Evolutionary conservation across 2,329 filamentous ascomycete species (phyloP).

Genomic region (Sarocladiaceae sp.): DNA sequence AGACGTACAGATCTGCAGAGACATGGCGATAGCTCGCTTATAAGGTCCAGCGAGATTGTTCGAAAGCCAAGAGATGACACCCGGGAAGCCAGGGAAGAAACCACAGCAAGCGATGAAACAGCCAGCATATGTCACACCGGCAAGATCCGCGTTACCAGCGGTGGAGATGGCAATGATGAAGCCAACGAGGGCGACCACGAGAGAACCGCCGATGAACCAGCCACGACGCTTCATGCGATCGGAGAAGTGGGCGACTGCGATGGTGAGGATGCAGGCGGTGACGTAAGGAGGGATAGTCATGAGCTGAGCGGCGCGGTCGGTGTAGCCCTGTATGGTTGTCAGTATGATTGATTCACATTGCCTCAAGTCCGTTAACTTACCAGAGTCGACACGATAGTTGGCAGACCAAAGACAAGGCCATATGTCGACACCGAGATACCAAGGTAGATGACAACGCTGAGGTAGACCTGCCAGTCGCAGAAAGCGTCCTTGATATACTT

Average conservation of each 20-base stretch:
- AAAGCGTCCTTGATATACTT: slow-evolving; percentile 12
- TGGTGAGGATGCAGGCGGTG: slow-evolving; percentile 10
- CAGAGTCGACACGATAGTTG: slow-evolving; percentile 12
- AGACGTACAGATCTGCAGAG: slow-evolving; percentile 11
- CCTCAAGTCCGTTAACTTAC: not conserved
- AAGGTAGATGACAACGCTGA: slow-evolving; percentile 10
- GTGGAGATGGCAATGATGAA: slow-evolving; percentile 7
- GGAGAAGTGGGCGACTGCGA: slow-evolving; percentile 11
- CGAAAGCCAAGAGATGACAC: slow-evolving; percentile 12
- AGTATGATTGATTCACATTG: slow-evolving; percentile 37
- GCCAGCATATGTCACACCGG: slow-evolving; percentile 10
- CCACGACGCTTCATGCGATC: slow-evolving; percentile 11
- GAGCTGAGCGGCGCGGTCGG: slow-evolving; percentile 54
- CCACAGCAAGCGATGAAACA: slow-evolving; percentile 12
- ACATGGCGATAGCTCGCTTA: slow-evolving; percentile 12
- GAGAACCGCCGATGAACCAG: slow-evolving; percentile 10
- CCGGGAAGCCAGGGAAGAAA: slow-evolving; percentile 13
- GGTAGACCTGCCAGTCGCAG: slow-evolving; percentile 12
- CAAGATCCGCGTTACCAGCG: not conserved
- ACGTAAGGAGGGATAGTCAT: slow-evolving; percentile 60
- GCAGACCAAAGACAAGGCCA: slow-evolving; percentile 11
- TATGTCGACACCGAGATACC: slow-evolving; percentile 13
- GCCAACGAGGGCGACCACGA: slow-evolving; percentile 7
- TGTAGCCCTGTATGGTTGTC: slow-evolving; percentile 48
- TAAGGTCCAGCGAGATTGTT: slow-evolving; percentile 12